phyloP scores from a whole-genome alignment of 1,284 basidiomycete species.

The Golubevia sp. region DNA sequence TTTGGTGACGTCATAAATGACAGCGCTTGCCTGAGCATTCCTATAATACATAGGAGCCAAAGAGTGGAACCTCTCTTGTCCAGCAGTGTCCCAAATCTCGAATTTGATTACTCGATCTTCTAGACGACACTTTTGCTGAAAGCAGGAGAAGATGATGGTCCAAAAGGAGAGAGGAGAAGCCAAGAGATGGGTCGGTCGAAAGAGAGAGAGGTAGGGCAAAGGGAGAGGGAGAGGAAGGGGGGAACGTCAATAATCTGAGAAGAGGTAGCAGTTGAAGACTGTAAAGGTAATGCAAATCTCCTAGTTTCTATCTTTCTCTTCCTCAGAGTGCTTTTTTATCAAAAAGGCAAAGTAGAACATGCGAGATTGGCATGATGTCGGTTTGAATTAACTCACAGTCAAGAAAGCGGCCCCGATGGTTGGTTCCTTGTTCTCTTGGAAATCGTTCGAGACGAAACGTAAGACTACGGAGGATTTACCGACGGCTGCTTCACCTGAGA shows the following conservation, averaged over 20 bases:
- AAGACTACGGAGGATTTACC: conserved; percentile 99
- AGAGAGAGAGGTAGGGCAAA: not conserved
- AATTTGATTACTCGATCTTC: conserved; percentile 75
- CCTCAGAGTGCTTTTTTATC: no score
- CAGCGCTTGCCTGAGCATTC: conserved; percentile 96
- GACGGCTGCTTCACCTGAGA: conserved; percentile 90
- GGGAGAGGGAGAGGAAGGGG: not conserved
- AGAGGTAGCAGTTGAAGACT: no score
- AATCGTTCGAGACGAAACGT: conserved; percentile 93
- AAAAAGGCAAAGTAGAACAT: conserved; percentile 68
- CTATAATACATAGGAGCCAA: conserved; percentile 98
- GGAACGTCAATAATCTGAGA: not conserved
- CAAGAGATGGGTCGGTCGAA: not conserved
- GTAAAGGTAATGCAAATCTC: no score
- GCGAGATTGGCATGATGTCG: not conserved
- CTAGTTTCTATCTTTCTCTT: no score
- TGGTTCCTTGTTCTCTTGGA: conserved; percentile 94
- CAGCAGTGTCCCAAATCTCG: conserved; percentile 95
- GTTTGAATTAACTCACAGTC: conserved; percentile 28
- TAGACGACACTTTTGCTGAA: conserved; percentile 70
- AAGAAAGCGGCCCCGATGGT: conserved; percentile 93
- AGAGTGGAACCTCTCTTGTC: conserved; percentile 91
- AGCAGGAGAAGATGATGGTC: not conserved
- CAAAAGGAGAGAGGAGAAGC: not conserved
- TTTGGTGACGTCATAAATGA: conserved; percentile 96